Base-by-base conservation (phyloP, 441 rosid genomes). In the Cnidoscolus chayamansa region DNA sequence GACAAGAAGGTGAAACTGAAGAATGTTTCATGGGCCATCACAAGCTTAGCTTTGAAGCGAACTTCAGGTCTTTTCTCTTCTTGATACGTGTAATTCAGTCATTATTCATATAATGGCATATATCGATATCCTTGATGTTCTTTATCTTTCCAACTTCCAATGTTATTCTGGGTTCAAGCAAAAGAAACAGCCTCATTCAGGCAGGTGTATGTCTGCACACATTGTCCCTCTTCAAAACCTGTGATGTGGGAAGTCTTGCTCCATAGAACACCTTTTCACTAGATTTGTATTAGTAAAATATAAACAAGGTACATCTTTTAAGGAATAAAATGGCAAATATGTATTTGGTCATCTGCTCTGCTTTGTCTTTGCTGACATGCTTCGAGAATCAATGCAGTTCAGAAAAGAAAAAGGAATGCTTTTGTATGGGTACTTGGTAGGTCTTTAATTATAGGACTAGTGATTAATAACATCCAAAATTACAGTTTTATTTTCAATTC, bases 11-110 rank as follows among this genome's bases (percentile, higher is more conserved):
- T 88, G 67, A 96, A 86, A 80, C 81, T 90, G 84, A 96, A 87
- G 90, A 89, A 90, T 80, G 89, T 90, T 60, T 85, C 96, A 6
- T 93, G 97, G 97, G 99, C 97, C 81, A 86, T 93, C 64, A 55
- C 94, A 73, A 83, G 90, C 87, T 82, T 93, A 63, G 76, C 93
- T 76, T 72, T 81, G 88, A 90, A 87, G 86, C 85, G 78, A 82
- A 72, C 81, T 81, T 84, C 93, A 81, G 99, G 99, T 96, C 54
- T 65, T 80, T 72, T 71, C 74, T 72, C 67, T 63, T 35, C 65
- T 77, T 75, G 40, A 11, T 64, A 20, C 47, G 37, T 49, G 0
- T 56, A 35, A 60, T 6, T 25, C 10, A 60, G 49, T 53, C 16
- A 15, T 40, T 71, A 2, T 10, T 30, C 65, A 54, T 60, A 62